Base-by-base conservation (phyloP, 2,329 filamentous ascomycete species). In the Pestalotiopsis fici region DNA sequence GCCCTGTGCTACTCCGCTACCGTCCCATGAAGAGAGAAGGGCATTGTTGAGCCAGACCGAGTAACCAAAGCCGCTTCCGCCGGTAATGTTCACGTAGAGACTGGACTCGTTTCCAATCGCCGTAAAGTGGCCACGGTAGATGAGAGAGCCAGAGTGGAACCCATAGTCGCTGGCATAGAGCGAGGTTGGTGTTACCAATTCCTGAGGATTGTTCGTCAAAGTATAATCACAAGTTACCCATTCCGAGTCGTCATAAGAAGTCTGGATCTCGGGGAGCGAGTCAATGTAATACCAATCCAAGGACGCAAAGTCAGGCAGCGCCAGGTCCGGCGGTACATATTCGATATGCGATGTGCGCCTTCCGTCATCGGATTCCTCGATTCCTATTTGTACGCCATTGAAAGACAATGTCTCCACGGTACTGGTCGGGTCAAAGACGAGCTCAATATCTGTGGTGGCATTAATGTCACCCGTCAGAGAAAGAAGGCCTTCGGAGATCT, bases 391-490 rank as follows among this genome's bases (percentile, higher is more conserved):
- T 12, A 15, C 4, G 11, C 60, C 60, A 25, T 63, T 63, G 27
- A 63, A 47, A 5, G n/a, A 12, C 35, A 63, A 4, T 7, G 4
- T 27, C 11, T 63, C 31, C 21, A 87, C 80, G 23, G 67, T 68
- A 0, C 74, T 77, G 0, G 80, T 75, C 0, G 88, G 85, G 0
- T 87, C 89, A 3, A 91, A 89, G 37, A 94, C 87, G 25, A 95
- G 82, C 70, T 94, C 91, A 15, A 95, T 78, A 0, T 86, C 74
- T 0, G 90, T 89, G 0, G 91, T 93, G 0, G 83, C 78, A 71
- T 95, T 95, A 69, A 95, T 84, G 73, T 96, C 93, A 3, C 90
- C 93, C 3, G 86, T 87, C 2, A 95, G 76, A 13, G 86, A 82
- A 4, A 95, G 81, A 1, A 84, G 83, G n/a, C 80, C 81, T 2